Evolutionary conservation across 768 basidiomycete genomes (phyloP).

Genomic region (Pholiota conissans): DNA sequence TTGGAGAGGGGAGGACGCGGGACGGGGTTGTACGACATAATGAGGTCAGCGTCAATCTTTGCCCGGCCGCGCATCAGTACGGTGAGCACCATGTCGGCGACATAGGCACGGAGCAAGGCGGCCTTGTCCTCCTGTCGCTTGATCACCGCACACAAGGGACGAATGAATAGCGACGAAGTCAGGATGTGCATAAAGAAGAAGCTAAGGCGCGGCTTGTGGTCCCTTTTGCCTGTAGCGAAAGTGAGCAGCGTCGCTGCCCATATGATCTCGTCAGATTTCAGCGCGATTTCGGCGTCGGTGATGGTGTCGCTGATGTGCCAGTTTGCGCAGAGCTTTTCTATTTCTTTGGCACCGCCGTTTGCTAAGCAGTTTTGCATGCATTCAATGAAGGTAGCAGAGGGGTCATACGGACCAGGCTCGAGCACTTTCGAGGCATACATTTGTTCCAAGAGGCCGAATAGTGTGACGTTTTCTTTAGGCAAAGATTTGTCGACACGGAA

Average conservation of each 20-base stretch:
- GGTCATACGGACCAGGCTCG: constrained; percentile 54
- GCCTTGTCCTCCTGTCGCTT: constrained; percentile 37
- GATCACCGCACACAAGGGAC: constrained; percentile 36
- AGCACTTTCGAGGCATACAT: constrained; percentile 50
- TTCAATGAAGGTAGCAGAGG: constrained; percentile 36
- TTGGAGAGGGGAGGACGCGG: constrained; percentile 38
- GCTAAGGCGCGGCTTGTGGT: constrained; percentile 48
- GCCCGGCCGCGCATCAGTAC: constrained; percentile 46
- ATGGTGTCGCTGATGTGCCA: constrained; percentile 36
- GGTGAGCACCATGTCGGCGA: constrained; percentile 35
- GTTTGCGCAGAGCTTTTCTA: constrained; percentile 40
- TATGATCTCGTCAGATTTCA: constrained; percentile 48
- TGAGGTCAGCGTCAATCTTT: constrained; percentile 44
- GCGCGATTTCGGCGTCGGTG: constrained; percentile 34
- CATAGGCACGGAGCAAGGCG: constrained; percentile 41
- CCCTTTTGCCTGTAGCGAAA: constrained; percentile 44
- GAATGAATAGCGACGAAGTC: constrained; percentile 51
- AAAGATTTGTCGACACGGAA: constrained; percentile 27
- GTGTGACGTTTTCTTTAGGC: constrained; percentile 32
- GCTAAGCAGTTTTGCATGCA: constrained; percentile 33
- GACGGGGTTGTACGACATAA: constrained; percentile 45
- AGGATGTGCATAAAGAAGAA: constrained; percentile 64
- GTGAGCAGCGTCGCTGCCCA: constrained; percentile 50
- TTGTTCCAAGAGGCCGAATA: constrained; percentile 50
- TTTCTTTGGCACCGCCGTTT: constrained; percentile 43